phyloP scores from a whole-genome alignment of 352 stramenopile genomes.

The Pythium aristosporum region DNA sequence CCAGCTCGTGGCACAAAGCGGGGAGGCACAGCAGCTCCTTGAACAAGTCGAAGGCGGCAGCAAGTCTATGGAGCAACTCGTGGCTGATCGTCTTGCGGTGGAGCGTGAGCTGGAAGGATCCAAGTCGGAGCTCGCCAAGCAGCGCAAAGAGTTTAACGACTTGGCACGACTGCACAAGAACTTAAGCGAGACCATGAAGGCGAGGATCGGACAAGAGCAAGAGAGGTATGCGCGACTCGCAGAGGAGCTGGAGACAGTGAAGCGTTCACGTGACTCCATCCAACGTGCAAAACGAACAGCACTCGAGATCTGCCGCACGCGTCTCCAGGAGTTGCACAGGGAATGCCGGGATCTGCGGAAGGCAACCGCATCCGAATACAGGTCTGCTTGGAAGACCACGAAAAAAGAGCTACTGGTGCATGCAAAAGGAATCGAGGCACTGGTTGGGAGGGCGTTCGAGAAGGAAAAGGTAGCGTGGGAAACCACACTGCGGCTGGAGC shows the following conservation, averaged over 20 bases:
- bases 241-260: conserved; percentile 29
- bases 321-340: conserved; percentile 8
- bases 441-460: conserved; percentile 10
- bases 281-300: conserved; percentile 5
- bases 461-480: conserved; percentile 26
- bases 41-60: conserved; percentile 13
- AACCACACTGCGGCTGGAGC: conserved; percentile 36
- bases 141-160: conserved; percentile 63
- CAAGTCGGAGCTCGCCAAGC: conserved; percentile 40
- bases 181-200: conserved; percentile 47
- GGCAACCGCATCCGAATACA: conserved; percentile 6
- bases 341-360: conserved; percentile 22
- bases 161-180: conserved; percentile 71
- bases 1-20: conserved; percentile 13
- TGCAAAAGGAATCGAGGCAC: conserved; percentile 12
- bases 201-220: conserved; percentile 37
- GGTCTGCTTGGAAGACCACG: conserved; percentile 15
- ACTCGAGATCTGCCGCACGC: conserved; percentile 13
- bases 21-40: conserved; percentile 17
- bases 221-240: conserved; percentile 18
- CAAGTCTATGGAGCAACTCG: conserved; percentile 23
- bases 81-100: conserved; percentile 30
- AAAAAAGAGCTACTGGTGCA: conserved; percentile 7
- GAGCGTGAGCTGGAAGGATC: conserved; percentile 30
- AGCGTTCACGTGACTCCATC: conserved; percentile 2